phyloP scores from a whole-genome alignment of 768 basidiomycete genomes.

The Pisolithus microcarpus region DNA sequence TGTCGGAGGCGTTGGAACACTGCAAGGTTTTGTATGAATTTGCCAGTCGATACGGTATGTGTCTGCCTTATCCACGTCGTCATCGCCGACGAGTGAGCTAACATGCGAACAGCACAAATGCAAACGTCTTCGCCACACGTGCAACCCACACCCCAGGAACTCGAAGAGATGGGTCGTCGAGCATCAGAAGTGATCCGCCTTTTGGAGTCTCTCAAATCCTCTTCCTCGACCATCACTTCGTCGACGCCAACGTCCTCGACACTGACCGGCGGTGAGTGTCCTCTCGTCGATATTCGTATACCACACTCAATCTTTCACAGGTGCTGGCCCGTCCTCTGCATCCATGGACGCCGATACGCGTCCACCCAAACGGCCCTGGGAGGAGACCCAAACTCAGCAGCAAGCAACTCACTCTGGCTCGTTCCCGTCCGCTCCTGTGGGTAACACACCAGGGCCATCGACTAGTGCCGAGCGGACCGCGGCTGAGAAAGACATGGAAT shows the following conservation, averaged over 20 bases:
- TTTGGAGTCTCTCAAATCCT: slow-evolving; percentile 37
- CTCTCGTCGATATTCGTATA: slow-evolving; percentile 6
- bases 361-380: slow-evolving; percentile 75
- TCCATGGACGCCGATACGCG: slow-evolving; percentile 32
- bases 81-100: background rate
- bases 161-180: slow-evolving; percentile 62
- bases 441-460: slow-evolving; percentile 8
- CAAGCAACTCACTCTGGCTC: slow-evolving; percentile 18
- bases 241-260: slow-evolving; percentile 8
- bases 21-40: slow-evolving; percentile 58
- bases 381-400: slow-evolving; percentile 37
- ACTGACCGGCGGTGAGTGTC: slow-evolving; percentile 4
- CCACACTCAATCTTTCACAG: slow-evolving; percentile 19
- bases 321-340: slow-evolving; percentile 15
- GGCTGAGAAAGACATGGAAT: slow-evolving; percentile 80
- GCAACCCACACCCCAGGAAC: slow-evolving; percentile 49
- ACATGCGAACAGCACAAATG: slow-evolving; percentile 17
- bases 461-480: slow-evolving; percentile 45
- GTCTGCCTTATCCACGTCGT: slow-evolving; percentile 2
- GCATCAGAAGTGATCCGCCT: slow-evolving; percentile 63
- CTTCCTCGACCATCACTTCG: slow-evolving; percentile 16
- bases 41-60: slow-evolving; percentile 60
- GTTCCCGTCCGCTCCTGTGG: slow-evolving; percentile 8
- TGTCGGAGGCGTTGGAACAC: slow-evolving; percentile 33
- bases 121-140: slow-evolving; percentile 41